A percentile compares a stretch with the other conserved stretches of the same genome.
Evolutionary conservation across 345 rosid genomes (phyloP).

Genomic region (Populus alba): DNA sequence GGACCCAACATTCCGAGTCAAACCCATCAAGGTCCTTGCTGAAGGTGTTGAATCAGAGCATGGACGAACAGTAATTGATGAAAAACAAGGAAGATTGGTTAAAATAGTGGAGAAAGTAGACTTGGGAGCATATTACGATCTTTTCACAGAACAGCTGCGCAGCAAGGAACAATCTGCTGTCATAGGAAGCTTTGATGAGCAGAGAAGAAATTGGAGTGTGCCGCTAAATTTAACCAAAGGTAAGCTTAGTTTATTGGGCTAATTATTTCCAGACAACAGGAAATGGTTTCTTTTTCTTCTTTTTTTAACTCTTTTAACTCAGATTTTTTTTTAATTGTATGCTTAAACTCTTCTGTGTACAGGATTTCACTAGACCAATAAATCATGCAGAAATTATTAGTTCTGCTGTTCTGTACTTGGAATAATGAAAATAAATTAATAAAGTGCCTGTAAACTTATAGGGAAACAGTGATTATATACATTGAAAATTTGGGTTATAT

Average conservation of each 20-base stretch:
- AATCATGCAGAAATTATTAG: not conserved
- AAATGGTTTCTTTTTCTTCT: not conserved
- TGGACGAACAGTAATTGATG: slow-evolving; percentile 47
- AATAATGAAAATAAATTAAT: not conserved
- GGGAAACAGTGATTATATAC: not conserved
- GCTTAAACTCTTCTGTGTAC: not conserved
- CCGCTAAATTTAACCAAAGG: slow-evolving; percentile 28
- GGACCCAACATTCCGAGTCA: slow-evolving; percentile 35
- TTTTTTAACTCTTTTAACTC: no score
- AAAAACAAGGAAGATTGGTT: slow-evolving; percentile 40
- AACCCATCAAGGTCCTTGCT: slow-evolving; percentile 47
- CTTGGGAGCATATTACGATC: slow-evolving; percentile 33
- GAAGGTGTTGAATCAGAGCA: slow-evolving; percentile 56
- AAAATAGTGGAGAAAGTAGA: slow-evolving; percentile 48
- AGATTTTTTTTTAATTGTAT: not conserved
- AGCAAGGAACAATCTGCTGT: slow-evolving; percentile 59
- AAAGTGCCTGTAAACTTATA: no score
- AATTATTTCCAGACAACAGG: slow-evolving; percentile 9
- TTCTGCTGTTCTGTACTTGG: not conserved
- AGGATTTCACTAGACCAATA: not conserved
- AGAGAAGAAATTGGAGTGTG: slow-evolving; percentile 54
- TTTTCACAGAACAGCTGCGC: slow-evolving; percentile 47
- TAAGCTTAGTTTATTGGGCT: not conserved
- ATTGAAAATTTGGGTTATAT: not conserved
- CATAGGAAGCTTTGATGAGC: slow-evolving; percentile 71